These are phyloP conservation scores for Rhizopogon vulgaris DNA, from an alignment of 768 basidiomycete species.

Conservation along the genomic window DNA sequence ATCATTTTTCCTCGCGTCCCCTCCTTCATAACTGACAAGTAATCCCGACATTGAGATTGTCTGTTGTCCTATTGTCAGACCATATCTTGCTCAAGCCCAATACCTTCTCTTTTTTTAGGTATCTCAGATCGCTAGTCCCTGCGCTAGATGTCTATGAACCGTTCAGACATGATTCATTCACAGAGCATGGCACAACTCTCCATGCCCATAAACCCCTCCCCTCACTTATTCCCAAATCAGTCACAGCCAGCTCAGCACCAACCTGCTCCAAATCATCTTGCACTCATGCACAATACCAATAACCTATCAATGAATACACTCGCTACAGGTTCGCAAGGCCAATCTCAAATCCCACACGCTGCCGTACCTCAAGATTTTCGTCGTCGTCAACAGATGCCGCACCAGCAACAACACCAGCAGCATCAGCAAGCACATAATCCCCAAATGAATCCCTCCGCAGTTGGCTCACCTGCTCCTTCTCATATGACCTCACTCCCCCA, in stretches of 20 bases:
- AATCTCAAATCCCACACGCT: background rate
- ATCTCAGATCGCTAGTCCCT: constrained; percentile 1
- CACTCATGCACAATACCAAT: constrained; percentile 29
- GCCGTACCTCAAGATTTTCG: background rate
- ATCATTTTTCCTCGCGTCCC: background rate
- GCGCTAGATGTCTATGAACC: constrained; percentile 40
- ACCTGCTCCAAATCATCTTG: constrained; percentile 25
- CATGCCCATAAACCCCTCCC: constrained; percentile 27
- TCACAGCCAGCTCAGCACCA: constrained; percentile 30
- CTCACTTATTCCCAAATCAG: constrained; percentile 33
- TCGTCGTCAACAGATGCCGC: constrained; percentile 9
- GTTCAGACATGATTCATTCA: constrained; percentile 41
- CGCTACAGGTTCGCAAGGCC: constrained; percentile 18
- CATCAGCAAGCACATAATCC: constrained; percentile 34
- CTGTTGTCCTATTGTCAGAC: background rate
- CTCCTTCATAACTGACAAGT: too few relatives aligned
- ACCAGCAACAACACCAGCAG: constrained; percentile 26
- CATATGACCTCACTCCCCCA: constrained; percentile 25
- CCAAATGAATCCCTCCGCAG: constrained; percentile 27
- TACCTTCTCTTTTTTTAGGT: constrained; percentile 3
- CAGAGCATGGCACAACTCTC: constrained; percentile 36
- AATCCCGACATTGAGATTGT: too few relatives aligned
- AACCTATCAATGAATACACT: constrained; percentile 36
- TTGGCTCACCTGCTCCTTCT: constrained; percentile 17
- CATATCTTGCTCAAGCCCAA: background rate